Evolutionary conservation across 768 basidiomycete genomes (phyloP), one percentile per base, ranked within the genome.

Genomic region (Kwoniella newhampshirensis): DNA sequence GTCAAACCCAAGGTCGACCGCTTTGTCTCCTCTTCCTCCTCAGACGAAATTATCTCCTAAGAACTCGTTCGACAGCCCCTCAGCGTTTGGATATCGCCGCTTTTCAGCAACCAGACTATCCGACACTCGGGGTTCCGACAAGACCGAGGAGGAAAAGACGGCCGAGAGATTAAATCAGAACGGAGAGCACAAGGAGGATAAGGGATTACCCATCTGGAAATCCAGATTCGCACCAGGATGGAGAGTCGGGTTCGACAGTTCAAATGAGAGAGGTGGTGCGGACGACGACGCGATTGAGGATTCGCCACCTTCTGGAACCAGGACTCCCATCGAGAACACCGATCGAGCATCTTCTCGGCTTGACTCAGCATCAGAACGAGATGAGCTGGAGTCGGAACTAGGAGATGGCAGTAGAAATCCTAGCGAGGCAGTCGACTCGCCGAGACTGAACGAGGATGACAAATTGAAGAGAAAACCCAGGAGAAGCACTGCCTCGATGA

Each of bases 101-200:
- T 62, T 62, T 52, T 70, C 68, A 12, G 47, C 68, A 9, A 60
- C 67, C 1, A 55, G 69, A 21, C 11, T 67, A 42, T 71, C 69
- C 2, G 70, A 72, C 48, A 60, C 63, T 13, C 53, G 67, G 11
- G 63, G 62, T 2, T 64, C 65, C 9, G 50, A 59, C 18, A 44
- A 59, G 13, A 57, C 64, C 28, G 60, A 58, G 25, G 63, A 50
- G 48, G 45, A 42, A 39, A 41, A 57, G 54, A 55, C 20, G 41
- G 36, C 27, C 17, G 49, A 46, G 39, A 48, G 45, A 15, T 15
- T 52, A 27, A 7, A 47, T 17, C 20, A 28, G 49, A 56, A 50
- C 17, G 21, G 40, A 36, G 54, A 53, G 27, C 49, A 54, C 32
- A 53, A 49, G 26, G 40, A 32, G 20, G 35, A 30, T 4, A 30